Conservation (phyloP, 192 early-diverging fungal genomes). For the Coemansia sp. region DNA sequence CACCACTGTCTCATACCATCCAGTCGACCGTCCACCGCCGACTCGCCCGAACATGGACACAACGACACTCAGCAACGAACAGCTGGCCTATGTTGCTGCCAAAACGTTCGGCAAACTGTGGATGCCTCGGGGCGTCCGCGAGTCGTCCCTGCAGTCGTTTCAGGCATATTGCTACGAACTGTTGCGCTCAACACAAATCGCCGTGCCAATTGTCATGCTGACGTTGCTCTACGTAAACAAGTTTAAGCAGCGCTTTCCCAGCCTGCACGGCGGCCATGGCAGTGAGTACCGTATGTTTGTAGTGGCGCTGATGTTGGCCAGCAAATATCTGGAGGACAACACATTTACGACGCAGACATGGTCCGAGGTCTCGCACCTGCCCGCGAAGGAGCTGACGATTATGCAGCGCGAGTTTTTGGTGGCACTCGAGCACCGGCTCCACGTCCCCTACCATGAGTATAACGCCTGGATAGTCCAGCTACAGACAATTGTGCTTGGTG, state of each 20-base stretch:
- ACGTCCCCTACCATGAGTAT: constrained; percentile 70
- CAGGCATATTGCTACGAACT: constrained; percentile 52
- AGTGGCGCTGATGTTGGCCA: constrained; percentile 81
- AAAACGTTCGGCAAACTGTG: constrained; percentile 46
- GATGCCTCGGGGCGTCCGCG: constrained; percentile 37
- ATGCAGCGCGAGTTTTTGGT: constrained; percentile 87
- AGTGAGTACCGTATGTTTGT: constrained; percentile 83
- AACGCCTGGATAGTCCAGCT: constrained; percentile 63
- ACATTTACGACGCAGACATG: constrained; percentile 90
- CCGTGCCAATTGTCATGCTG: constrained; percentile 53
- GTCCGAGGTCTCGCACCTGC: constrained; percentile 82
- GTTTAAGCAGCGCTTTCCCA: constrained; percentile 43
- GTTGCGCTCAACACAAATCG: constrained; percentile 54
- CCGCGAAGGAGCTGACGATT: constrained; percentile 74
- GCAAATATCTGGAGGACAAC: constrained; percentile 87
- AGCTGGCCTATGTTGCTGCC: constrained; percentile 46
- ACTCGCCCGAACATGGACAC: constrained; percentile 23
- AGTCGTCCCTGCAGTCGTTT: constrained; percentile 40
- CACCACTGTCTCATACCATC: not conserved
- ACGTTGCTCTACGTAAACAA: constrained; percentile 49
- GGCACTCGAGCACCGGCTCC: constrained; percentile 73
- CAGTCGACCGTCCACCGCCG: not conserved
- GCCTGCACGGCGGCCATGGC: constrained; percentile 55
- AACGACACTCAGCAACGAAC: constrained; percentile 40
- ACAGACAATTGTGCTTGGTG: constrained; percentile 40